Evolutionary conservation across 495 filamentous ascomycete species (phyloP), one percentile per base, ranked within the genome.

Genomic region (Aspergillus homomorphus): DNA sequence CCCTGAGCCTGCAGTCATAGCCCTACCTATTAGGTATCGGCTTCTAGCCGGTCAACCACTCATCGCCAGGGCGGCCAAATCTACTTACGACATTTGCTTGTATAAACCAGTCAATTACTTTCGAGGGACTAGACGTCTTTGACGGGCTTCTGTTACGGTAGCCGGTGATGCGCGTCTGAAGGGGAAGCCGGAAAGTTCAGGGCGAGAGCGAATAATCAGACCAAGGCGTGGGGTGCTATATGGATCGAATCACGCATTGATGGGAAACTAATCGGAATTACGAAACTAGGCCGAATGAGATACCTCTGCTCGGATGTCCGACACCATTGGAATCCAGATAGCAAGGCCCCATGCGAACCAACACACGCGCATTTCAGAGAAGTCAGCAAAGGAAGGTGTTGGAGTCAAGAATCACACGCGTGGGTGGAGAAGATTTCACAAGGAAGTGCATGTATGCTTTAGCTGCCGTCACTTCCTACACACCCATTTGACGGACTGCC

Each of bases 401-500:
- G 33, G 33, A 38, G 12, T 12, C 10, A 38, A 12, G 33, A 14
- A 38, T 5, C 33, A 5, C 33, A 7, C 4, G 33, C 15, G 33
- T 38, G 33, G 5, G 12, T 7, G 12, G 12, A 38, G 15, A 38
- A 10, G 15, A 10, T 14, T 12, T 9, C 10, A 28, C 26, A 28
- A 38, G 24, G 48, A 51, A 30, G 24, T 8, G 48, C 23, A 28
- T 28, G 48, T 23, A 18, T 28, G 1, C 24, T 28, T 18, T 38
- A 38, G 33, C 33, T 38, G 33, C 33, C 15, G 5, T 51, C 15
- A 19, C 15, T 51, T 18, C 48, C 22, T 16, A 50, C 23, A 28
- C 48, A 19, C 15, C 21, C 53, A 43, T 59, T 54, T 60, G 61
- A 66, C 66, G 50, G 68, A 73, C 67, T 73, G 76, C 74, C 70